phyloP scores from a whole-genome alignment of 225 moss, liverwort and hornwort genomes.

The Anthoceros angustus region DNA sequence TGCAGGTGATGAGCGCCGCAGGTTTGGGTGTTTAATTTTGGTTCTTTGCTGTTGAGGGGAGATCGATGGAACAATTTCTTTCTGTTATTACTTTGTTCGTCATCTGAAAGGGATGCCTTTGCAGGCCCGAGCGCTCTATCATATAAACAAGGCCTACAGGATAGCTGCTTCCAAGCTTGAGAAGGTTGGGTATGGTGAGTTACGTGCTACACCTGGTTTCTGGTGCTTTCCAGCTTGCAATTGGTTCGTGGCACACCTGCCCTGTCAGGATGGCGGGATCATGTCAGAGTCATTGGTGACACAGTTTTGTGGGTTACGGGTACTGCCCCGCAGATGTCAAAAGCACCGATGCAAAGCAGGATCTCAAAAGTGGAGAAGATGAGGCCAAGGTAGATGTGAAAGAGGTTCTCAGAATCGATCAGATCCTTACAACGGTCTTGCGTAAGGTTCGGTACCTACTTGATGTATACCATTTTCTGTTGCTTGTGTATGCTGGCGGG shows the following conservation, averaged over 20 bases:
- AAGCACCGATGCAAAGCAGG: slow-evolving; percentile 30
- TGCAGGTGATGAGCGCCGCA: slow-evolving; percentile 5
- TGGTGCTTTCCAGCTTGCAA: background rate
- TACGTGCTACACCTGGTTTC: background rate
- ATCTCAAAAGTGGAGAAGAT: slow-evolving; percentile 36
- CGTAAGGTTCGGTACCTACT: slow-evolving; percentile 38
- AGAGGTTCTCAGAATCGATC: slow-evolving; percentile 73
- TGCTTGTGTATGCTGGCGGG: background rate
- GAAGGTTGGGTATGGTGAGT: slow-evolving; percentile 75
- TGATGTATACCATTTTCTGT: background rate
- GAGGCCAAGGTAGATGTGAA: slow-evolving; percentile 45
- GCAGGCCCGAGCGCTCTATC: slow-evolving; percentile 80
- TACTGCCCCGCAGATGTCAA: slow-evolving; percentile 31
- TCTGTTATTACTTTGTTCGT: background rate
- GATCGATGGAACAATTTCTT: background rate
- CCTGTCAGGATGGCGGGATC: background rate
- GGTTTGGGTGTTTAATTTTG: background rate
- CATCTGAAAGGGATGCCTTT: background rate
- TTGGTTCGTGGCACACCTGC: too few relatives aligned
- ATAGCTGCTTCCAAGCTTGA: slow-evolving; percentile 84
- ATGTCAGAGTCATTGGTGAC: too few relatives aligned
- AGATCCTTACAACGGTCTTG: slow-evolving; percentile 67
- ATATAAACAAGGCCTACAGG: slow-evolving; percentile 70
- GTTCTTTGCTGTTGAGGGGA: background rate
- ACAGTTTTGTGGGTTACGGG: background rate